phyloP scores from a whole-genome alignment of 805 yeast species.

The Kodamaea fukazawae region DNA sequence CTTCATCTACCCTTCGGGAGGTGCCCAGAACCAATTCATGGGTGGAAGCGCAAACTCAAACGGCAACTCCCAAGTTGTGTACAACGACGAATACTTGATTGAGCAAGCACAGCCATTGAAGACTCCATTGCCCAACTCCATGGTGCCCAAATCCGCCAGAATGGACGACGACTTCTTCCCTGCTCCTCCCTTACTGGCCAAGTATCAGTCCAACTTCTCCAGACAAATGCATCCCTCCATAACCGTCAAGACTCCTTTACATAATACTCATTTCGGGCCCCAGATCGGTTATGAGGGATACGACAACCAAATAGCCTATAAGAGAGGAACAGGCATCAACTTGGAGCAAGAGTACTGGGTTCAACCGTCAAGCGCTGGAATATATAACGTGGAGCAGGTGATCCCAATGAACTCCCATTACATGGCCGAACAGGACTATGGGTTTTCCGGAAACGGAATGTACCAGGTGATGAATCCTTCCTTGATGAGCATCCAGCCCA shows the following conservation, averaged over 20 bases:
- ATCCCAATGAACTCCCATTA: slow-evolving; percentile 14
- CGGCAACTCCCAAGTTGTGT: slow-evolving; percentile 29
- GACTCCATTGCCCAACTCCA: slow-evolving; percentile 22
- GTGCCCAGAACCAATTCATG: neutral
- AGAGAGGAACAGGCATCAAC: neutral
- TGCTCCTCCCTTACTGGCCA: slow-evolving; percentile 23
- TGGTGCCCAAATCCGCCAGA: slow-evolving; percentile 11
- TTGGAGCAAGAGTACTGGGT: slow-evolving; percentile 17
- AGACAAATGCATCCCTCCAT: slow-evolving; percentile 10
- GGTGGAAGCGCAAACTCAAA: neutral
- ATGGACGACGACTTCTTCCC: slow-evolving; percentile 22
- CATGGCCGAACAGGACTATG: slow-evolving; percentile 9
- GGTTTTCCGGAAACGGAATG: slow-evolving; percentile 4
- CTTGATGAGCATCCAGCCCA: slow-evolving; percentile 3
- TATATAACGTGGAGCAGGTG: slow-evolving; percentile 2
- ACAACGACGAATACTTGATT: slow-evolving; percentile 47
- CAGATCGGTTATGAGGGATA: slow-evolving; percentile 1
- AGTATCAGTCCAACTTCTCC: slow-evolving; percentile 20
- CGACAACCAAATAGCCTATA: too few relatives aligned
- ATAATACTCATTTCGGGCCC: slow-evolving; percentile 6
- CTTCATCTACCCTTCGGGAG: slow-evolving; percentile 17
- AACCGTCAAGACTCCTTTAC: slow-evolving; percentile 9
- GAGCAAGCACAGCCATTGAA: slow-evolving; percentile 50
- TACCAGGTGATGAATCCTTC: slow-evolving; percentile 18
- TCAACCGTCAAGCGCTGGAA: slow-evolving; percentile 7